Evolutionary conservation across 345 rosid species (phyloP).

Genomic region (Eucalyptus coolabah): DNA sequence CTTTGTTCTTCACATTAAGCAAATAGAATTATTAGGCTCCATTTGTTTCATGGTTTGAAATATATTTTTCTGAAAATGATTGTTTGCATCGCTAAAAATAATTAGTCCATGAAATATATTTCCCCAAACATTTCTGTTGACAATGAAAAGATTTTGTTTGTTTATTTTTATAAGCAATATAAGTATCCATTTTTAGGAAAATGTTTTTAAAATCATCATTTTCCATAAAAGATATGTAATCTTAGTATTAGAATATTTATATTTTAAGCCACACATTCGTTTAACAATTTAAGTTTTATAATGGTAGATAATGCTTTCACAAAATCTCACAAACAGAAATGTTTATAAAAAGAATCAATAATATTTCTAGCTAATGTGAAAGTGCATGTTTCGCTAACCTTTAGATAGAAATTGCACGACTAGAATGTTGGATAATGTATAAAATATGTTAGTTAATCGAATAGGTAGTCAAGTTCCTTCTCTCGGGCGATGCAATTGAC

Average conservation of each 20-base stretch:
- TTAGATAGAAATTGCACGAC: background rate
- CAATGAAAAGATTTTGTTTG: background rate
- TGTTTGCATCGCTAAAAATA: background rate
- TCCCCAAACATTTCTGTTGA: background rate
- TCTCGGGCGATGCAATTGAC: background rate
- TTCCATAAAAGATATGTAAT: no score
- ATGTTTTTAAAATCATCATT: background rate
- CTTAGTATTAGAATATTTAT: background rate
- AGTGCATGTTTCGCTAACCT: background rate
- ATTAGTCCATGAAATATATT: no score
- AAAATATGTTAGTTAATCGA: background rate
- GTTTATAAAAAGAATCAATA: background rate
- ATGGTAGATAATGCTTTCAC: background rate
- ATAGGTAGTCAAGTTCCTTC: conserved; percentile 2
- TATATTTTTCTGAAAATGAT: no score
- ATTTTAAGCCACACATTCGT: background rate
- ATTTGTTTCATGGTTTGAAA: background rate
- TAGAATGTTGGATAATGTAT: background rate
- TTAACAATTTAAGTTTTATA: no score
- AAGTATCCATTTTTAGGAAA: background rate
- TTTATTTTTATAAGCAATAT: background rate
- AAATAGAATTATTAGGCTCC: background rate
- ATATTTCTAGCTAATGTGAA: background rate
- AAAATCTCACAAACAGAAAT: no score
- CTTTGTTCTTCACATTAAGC: background rate